phyloP scores from a whole-genome alignment of 768 basidiomycete genomes.

The Psilocybe subaeruginosa region DNA sequence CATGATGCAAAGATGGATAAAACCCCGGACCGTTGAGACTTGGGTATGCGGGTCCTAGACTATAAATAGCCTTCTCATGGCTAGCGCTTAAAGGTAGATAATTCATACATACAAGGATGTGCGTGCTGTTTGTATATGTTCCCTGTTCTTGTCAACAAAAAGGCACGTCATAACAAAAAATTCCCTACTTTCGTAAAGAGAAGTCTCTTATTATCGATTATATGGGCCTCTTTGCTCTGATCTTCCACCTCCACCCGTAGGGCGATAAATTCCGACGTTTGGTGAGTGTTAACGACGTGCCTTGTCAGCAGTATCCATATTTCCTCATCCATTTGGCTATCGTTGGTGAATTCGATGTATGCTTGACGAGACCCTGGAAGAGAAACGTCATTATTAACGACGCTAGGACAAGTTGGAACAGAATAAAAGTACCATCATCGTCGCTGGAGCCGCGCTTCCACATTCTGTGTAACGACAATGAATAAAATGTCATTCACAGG shows the following conservation, averaged over 20 bases:
- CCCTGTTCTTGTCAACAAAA: slow-evolving; percentile 32
- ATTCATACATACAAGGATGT: slow-evolving; percentile 39
- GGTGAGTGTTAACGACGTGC: slow-evolving; percentile 66
- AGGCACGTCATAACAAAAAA: background rate
- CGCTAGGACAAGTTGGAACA: background rate
- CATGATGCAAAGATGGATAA: slow-evolving; percentile 67
- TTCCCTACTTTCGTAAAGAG: slow-evolving; percentile 41
- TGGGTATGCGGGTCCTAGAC: slow-evolving; percentile 39
- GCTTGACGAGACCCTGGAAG: slow-evolving; percentile 43
- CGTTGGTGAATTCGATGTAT: slow-evolving; percentile 35
- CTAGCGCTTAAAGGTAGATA: background rate
- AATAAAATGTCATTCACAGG: background rate
- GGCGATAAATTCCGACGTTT: slow-evolving; percentile 69
- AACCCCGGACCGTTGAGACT: slow-evolving; percentile 36
- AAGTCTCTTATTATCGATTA: slow-evolving; percentile 29
- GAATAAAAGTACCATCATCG: slow-evolving; percentile 25
- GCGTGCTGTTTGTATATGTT: slow-evolving; percentile 55
- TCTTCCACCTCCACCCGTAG: slow-evolving; percentile 57
- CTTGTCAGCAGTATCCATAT: slow-evolving; percentile 85
- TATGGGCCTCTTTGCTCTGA: slow-evolving; percentile 26
- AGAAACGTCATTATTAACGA: slow-evolving; percentile 15
- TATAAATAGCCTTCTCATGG: slow-evolving; percentile 14
- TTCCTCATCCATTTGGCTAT: slow-evolving; percentile 39
- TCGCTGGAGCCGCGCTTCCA: slow-evolving; percentile 41
- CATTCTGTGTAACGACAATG: slow-evolving; percentile 38